phyloP scores from a whole-genome alignment of 352 stramenopile species.

The Pythium aphanidermatum region DNA sequence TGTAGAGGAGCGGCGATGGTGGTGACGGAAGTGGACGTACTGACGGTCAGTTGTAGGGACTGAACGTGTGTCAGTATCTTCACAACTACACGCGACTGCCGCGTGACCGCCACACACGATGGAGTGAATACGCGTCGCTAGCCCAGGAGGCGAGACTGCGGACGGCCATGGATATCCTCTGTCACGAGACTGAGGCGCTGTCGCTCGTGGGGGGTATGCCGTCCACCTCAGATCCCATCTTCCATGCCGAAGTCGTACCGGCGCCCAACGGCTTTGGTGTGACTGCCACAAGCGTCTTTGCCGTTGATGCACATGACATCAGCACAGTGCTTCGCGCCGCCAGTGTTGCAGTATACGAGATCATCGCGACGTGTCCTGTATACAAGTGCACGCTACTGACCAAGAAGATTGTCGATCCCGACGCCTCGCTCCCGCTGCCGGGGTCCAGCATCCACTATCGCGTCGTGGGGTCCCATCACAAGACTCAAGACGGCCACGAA shows the following conservation, averaged over 20 bases:
- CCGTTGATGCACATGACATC: slow-evolving; percentile 4
- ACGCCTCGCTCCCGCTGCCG: background rate
- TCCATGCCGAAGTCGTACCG: background rate
- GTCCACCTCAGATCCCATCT: background rate
- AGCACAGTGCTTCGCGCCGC: background rate
- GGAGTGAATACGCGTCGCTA: slow-evolving; percentile 6
- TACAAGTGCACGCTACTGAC: background rate
- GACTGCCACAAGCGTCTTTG: slow-evolving; percentile 1
- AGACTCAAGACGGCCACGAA: background rate
- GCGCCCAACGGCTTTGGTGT: background rate
- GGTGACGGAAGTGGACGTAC: background rate
- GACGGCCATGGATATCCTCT: slow-evolving; percentile 8
- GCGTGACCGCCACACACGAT: background rate
- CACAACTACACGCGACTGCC: slow-evolving; percentile 19
- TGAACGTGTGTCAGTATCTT: slow-evolving; percentile 17
- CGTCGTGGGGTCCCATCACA: background rate
- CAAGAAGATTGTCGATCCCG: background rate
- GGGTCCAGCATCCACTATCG: background rate
- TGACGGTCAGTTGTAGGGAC: background rate
- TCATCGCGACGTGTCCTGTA: background rate
- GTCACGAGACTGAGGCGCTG: slow-evolving; percentile 6
- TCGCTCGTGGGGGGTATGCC: background rate
- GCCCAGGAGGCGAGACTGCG: slow-evolving; percentile 1
- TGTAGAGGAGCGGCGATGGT: background rate
- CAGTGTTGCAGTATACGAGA: slow-evolving; percentile 6